Conservation (phyloP, 345 rosid species). For the Moricandia arvensis region DNA sequence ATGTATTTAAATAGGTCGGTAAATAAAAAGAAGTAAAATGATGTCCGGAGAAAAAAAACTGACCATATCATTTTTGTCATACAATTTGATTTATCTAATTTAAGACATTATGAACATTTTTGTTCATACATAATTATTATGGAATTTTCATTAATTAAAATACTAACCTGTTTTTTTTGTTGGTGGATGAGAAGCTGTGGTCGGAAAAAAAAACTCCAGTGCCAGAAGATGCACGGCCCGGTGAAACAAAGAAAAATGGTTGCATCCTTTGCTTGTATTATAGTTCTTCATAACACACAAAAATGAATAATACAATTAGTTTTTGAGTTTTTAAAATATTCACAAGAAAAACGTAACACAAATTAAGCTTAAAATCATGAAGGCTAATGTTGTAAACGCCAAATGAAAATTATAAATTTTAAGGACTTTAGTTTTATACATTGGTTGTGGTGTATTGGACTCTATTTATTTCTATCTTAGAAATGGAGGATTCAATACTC, state of each 20-base stretch:
- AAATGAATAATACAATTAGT: neutral
- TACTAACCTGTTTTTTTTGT: conserved; percentile 55
- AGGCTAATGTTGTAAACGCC: neutral
- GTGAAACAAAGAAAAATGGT: conserved; percentile 58
- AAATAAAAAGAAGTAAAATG: neutral
- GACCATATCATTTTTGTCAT: no score
- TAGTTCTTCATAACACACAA: conserved; percentile 23
- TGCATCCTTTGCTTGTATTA: conserved; percentile 49
- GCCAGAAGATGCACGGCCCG: conserved; percentile 56
- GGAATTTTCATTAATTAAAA: neutral
- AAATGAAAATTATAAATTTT: neutral
- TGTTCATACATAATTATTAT: neutral
- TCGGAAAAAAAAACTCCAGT: conserved; percentile 92
- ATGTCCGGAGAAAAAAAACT: no score
- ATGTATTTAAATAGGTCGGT: neutral
- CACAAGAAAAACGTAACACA: neutral
- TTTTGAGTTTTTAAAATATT: neutral
- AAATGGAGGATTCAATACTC: no score
- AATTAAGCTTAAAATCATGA: neutral
- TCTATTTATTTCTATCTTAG: no score
- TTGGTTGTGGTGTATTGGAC: neutral
- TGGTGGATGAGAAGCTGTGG: conserved; percentile 39
- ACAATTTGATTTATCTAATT: no score
- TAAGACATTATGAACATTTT: neutral
- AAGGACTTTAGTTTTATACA: neutral